phyloP scores from a whole-genome alignment of 1,284 basidiomycete species.

The Volvariella volvacea region DNA sequence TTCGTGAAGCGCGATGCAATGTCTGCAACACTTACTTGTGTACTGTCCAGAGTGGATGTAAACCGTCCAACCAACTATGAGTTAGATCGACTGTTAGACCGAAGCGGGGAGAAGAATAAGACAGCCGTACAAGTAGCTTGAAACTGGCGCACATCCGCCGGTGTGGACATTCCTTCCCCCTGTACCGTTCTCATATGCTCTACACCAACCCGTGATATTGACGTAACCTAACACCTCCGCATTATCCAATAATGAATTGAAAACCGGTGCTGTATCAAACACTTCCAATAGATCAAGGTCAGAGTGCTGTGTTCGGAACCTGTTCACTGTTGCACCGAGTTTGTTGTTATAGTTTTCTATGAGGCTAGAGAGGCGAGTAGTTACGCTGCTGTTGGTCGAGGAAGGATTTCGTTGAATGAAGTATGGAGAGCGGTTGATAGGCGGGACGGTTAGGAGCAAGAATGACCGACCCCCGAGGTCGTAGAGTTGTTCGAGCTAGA shows the following conservation, averaged over 20 bases:
- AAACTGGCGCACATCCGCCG: conserved; percentile 51
- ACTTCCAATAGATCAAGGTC: conserved; percentile 37
- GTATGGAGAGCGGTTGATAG: conserved; percentile 53
- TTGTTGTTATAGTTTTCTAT: conserved; percentile 43
- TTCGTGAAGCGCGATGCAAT: not conserved
- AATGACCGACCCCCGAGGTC: conserved; percentile 51
- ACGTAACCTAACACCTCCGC: conserved; percentile 47
- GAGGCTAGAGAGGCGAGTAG: conserved; percentile 33
- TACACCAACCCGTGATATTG: conserved; percentile 53
- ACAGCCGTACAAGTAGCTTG: conserved; percentile 52
- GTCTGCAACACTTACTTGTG: conserved; percentile 35
- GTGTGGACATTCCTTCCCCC: conserved; percentile 42
- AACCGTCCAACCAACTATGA: conserved; percentile 46
- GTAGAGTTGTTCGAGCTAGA: conserved; percentile 49
- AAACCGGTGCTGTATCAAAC: conserved; percentile 52
- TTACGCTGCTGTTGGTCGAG: conserved; percentile 14
- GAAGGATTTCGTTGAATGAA: conserved; percentile 40
- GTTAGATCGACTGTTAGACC: not conserved
- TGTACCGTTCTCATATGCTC: conserved; percentile 53
- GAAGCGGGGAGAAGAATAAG: not conserved
- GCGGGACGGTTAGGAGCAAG: conserved; percentile 63
- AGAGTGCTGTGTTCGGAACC: conserved; percentile 34
- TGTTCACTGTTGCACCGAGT: conserved; percentile 28
- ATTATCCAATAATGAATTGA: conserved; percentile 50
- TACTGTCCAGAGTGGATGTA: conserved; percentile 50